Base-by-base conservation (phyloP, 139 green algal genomes). In the Micromonas commoda region DNA sequence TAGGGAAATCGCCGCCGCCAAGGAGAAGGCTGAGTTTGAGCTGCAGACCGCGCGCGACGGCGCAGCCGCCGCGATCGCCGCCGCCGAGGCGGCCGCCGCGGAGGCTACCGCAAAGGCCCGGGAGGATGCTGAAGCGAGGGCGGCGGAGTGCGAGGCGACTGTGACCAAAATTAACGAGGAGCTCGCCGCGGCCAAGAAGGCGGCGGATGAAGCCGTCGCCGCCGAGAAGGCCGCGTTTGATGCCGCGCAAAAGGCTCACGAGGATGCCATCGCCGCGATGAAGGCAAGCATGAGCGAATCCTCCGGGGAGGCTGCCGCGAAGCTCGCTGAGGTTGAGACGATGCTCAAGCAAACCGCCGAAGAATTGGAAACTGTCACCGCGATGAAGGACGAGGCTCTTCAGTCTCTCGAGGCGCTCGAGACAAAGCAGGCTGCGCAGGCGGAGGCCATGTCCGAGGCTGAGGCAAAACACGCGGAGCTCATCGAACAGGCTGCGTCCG, bases 21-120 rank as follows among this genome's bases (percentile, higher is more conserved):
- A 76, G 68, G 68, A 63, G 29, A 37, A 63, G 68, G 68, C 6
- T 13, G 31, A 76, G 33, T 23, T 57, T 16, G 45, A 57, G 45
- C 45, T 70, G 31, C 20, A 34, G 31, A 70, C 63, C 28, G 63
- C 28, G 28, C 23, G 16, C 9, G 45, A 57, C 9, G 45, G 16
- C 9, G 45, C 45, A 16, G 45, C 45, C 9, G n/a, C n/a, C n/a
- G 45, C 45, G 45, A 16, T 23, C 9, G 45, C 45, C 9, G 45
- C 45, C 9, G 45, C 45, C 9, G 45, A 9, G 45, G 45, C 45
- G 45, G 45, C 45, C 45, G 45, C 45, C 45, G 45, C 45, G 45
- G 45, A 57, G 45, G 45, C 45, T 16, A 57, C 9, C 9, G 45
- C 45, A 16, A 57, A 9, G 45, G 45, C n/a, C n/a, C n/a, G n/a